phyloP scores from a whole-genome alignment of 208 protist genomes.

The Acanthamoeba castellanii region DNA sequence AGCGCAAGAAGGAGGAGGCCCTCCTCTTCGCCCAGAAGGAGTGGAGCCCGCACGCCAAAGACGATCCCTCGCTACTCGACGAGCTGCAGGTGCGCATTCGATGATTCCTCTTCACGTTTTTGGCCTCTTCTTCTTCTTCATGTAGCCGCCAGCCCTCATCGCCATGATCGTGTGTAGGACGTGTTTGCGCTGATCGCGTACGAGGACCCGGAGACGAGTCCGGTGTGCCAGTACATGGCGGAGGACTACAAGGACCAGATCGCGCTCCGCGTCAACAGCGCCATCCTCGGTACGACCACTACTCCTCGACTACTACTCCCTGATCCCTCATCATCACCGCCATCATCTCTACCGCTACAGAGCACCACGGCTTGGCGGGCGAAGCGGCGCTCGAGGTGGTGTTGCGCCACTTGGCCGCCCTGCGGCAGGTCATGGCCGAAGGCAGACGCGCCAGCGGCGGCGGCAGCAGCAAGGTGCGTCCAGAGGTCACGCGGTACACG shows the following conservation, averaged over 20 bases:
- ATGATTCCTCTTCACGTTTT: background rate
- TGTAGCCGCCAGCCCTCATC: no score
- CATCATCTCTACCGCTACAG: background rate
- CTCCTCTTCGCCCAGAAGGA: constrained; percentile 68
- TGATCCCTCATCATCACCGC: background rate
- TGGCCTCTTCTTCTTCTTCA: background rate
- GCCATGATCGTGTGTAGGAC: background rate
- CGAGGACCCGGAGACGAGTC: constrained; percentile 47
- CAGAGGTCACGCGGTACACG: background rate
- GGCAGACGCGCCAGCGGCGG: background rate
- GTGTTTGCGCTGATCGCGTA: constrained; percentile 62
- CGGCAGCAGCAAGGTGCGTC: background rate
- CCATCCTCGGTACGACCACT: constrained; percentile 5
- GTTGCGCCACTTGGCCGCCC: constrained; percentile 24
- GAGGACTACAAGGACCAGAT: constrained; percentile 22
- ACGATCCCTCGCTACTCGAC: background rate
- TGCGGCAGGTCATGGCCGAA: background rate
- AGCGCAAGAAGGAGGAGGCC: constrained; percentile 58
- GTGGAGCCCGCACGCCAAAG: constrained; percentile 57
- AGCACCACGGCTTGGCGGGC: constrained; percentile 20
- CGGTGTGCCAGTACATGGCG: constrained; percentile 20
- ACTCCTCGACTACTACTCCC: background rate
- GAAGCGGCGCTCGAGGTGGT: constrained; percentile 13
- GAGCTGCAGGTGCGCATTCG: background rate
- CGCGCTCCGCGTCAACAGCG: constrained; percentile 36